A percentile compares a stretch with the other conserved stretches of the same genome.
phyloP scores from a whole-genome alignment of 2,329 filamentous ascomycete species.

The Sarocladium brachiariae region DNA sequence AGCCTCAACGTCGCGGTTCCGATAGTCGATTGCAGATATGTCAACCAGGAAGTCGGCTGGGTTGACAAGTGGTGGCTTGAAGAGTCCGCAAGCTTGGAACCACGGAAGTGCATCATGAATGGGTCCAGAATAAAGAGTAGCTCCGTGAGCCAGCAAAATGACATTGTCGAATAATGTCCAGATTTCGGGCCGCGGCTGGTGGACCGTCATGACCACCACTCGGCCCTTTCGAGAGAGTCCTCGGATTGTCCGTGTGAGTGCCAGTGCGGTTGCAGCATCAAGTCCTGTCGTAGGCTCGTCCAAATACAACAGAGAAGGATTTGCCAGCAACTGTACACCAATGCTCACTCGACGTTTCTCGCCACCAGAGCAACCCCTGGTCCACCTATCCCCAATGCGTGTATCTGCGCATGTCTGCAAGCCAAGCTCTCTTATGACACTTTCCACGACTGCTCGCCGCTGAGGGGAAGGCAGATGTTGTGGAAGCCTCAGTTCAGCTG shows the following conservation, averaged over 20 bases:
- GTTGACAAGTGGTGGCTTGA: slow-evolving; percentile 64
- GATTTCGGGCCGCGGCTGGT: slow-evolving; percentile 72
- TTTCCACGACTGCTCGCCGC: slow-evolving; percentile 58
- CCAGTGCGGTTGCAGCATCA: slow-evolving; percentile 69
- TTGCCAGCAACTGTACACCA: slow-evolving; percentile 68
- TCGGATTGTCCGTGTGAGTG: slow-evolving; percentile 64
- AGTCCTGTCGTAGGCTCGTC: slow-evolving; percentile 74
- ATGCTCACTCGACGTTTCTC: slow-evolving; percentile 72
- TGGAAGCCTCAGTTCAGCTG: slow-evolving; percentile 63
- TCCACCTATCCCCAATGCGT: slow-evolving; percentile 60
- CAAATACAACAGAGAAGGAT: slow-evolving; percentile 68
- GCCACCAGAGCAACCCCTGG: slow-evolving; percentile 70
- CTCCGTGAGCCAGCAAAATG: slow-evolving; percentile 59
- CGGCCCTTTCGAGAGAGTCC: slow-evolving; percentile 58
- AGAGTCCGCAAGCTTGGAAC: slow-evolving; percentile 53
- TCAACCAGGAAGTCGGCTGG: slow-evolving; percentile 72
- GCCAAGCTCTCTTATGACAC: slow-evolving; percentile 68
- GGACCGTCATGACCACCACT: slow-evolving; percentile 67
- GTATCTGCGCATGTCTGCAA: slow-evolving; percentile 72
- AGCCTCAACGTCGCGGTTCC: slow-evolving; percentile 57
- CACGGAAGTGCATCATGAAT: slow-evolving; percentile 52
- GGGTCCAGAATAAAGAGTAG: slow-evolving; percentile 59
- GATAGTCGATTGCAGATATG: slow-evolving; percentile 64
- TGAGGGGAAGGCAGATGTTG: slow-evolving; percentile 52
- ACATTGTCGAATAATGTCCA: slow-evolving; percentile 71